A percentile compares a stretch with the other conserved stretches of the same genome.
These are phyloP conservation scores for Kitagawia praeruptora DNA, from an alignment of 129 eudicot species.

Conservation along the genomic window DNA sequence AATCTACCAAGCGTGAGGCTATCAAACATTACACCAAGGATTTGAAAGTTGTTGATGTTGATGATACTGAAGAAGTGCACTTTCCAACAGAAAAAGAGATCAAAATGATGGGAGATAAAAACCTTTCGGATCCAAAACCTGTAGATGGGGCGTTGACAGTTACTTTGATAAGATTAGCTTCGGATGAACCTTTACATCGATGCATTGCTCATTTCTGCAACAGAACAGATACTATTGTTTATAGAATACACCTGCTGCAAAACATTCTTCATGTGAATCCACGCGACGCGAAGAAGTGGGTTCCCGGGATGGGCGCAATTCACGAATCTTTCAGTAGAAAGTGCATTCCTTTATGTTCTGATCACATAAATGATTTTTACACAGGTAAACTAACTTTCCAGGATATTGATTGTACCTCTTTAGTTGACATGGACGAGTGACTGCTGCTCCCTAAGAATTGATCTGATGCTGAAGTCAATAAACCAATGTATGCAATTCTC, in stretches of 20 bases:
- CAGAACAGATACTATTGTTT: constrained; percentile 41
- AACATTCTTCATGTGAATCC: constrained; percentile 27
- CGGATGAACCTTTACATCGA: constrained; percentile 40
- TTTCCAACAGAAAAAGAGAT: constrained; percentile 81
- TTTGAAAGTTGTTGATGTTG: constrained; percentile 41
- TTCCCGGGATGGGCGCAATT: constrained; percentile 49
- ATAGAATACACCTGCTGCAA: constrained; percentile 57
- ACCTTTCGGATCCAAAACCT: constrained; percentile 66
- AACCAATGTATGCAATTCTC: not conserved
- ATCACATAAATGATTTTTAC: constrained; percentile 55
- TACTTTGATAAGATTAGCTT: constrained; percentile 56
- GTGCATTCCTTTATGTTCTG: constrained; percentile 63
- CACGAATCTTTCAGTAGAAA: constrained; percentile 46
- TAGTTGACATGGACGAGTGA: constrained; percentile 26
- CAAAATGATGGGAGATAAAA: constrained; percentile 67
- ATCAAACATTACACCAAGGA: constrained; percentile 82
- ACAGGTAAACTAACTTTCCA: constrained; percentile 63
- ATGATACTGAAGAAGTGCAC: constrained; percentile 44
- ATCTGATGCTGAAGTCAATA: constrained; percentile 3
- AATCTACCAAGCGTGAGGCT: constrained; percentile 69
- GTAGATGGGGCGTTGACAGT: constrained; percentile 70
- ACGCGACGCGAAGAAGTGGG: constrained; percentile 34
- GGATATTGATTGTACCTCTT: constrained; percentile 54
- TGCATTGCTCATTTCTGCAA: constrained; percentile 80
- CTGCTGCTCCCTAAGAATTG: not conserved